phyloP scores from a whole-genome alignment of 192 early-diverging fungal genomes.

The Linnemannia elongata region DNA sequence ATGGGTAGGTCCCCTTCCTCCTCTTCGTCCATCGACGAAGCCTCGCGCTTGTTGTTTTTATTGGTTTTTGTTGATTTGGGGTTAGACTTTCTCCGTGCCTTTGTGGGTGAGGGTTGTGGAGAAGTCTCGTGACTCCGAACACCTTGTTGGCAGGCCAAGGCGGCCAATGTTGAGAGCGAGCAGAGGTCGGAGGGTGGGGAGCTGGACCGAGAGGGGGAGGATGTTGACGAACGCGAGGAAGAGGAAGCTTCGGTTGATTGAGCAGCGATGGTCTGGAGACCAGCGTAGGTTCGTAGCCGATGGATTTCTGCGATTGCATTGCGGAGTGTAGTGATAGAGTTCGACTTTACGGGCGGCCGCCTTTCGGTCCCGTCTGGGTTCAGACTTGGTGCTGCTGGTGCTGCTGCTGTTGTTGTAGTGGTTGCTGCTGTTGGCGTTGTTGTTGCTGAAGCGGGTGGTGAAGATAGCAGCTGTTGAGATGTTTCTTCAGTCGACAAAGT shows the following conservation, averaged over 20 bases:
- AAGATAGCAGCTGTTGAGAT: background rate
- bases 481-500: background rate
- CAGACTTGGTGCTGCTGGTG: background rate
- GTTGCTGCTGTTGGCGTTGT: background rate
- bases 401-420: background rate
- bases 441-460: background rate
- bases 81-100: background rate
- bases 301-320: constrained; percentile 42
- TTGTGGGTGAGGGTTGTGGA: constrained; percentile 10
- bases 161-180: constrained; percentile 20
- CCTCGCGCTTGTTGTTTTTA: background rate
- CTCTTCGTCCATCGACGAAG: background rate
- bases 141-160: constrained; percentile 17
- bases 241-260: background rate
- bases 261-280: background rate
- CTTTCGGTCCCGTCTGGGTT: constrained; percentile 11
- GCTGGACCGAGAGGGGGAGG: background rate
- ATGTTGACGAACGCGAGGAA: background rate
- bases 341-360: constrained; percentile 46
- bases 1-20: background rate
- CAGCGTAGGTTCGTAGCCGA: constrained; percentile 28
- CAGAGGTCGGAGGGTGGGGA: background rate
- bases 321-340: constrained; percentile 48
- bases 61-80: background rate
- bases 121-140: background rate